Percentiles rank a stretch among this genome's conserved stretches.
Evolutionary conservation across 805 yeast genomes (phyloP).

Genomic region (Lipomyces anomalus): DNA sequence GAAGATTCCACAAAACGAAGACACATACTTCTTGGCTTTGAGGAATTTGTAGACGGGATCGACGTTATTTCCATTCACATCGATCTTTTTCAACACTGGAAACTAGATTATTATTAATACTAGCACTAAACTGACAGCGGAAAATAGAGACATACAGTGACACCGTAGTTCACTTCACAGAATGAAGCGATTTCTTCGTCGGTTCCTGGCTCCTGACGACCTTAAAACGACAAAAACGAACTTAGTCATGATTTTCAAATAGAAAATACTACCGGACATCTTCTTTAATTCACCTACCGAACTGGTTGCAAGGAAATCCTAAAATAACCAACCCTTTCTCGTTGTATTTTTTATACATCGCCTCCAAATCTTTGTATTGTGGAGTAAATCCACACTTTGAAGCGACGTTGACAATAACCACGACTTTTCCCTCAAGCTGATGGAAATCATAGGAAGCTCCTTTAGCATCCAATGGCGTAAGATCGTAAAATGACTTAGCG

Average conservation of each 20-base stretch:
- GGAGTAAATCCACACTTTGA: slow-evolving; percentile 45
- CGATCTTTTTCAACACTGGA: slow-evolving; percentile 80
- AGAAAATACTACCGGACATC: too few species aligned
- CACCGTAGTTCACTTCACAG: slow-evolving; percentile 81
- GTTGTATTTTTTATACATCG: slow-evolving; percentile 57
- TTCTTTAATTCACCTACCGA: slow-evolving; percentile 39
- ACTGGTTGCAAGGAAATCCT: slow-evolving; percentile 91
- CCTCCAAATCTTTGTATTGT: slow-evolving; percentile 69
- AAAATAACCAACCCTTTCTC: slow-evolving; percentile 59
- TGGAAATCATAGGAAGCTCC: slow-evolving; percentile 56
- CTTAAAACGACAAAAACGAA: slow-evolving; percentile 2
- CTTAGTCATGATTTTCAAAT: not conserved
- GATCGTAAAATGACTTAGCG: slow-evolving; percentile 73
- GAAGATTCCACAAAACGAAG: not conserved
- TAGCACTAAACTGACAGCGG: not conserved
- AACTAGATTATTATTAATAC: slow-evolving; percentile 37
- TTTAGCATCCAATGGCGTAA: slow-evolving; percentile 56
- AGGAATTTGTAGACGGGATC: slow-evolving; percentile 77
- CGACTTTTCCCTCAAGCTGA: slow-evolving; percentile 70
- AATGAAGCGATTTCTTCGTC: slow-evolving; percentile 61
- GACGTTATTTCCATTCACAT: slow-evolving; percentile 79
- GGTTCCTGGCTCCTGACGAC: slow-evolving; percentile 64
- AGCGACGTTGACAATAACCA: slow-evolving; percentile 80
- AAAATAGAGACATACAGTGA: slow-evolving; percentile 36
- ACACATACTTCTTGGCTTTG: slow-evolving; percentile 49